Evolutionary conservation across 495 filamentous ascomycete genomes (phyloP), one percentile per base, ranked within the genome.

Genomic region (Trichoderma parareesei): DNA sequence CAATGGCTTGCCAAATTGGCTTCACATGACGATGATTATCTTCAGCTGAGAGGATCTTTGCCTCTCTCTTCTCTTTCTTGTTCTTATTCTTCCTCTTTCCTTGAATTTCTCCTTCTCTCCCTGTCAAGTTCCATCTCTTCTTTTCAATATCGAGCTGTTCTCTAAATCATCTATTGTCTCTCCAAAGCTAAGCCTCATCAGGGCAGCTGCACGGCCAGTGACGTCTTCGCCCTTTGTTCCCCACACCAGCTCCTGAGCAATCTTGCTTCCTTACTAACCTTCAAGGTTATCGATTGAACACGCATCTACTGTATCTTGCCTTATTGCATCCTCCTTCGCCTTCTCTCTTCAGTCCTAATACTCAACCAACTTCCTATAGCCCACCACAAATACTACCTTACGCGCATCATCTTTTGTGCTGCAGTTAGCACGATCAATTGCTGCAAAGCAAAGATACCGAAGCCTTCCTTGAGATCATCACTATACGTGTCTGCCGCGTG

Each of bases 241-340:
- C 53, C 53, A 57, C 53, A 57, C 8, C 53, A 57, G 53, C 53
- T 57, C 53, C 53, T 57, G 46, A 35, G 27, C 33, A 57, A 57
- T 57, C 53, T 57, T 33, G 53, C 53, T 27, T 27, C 27, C 27
- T 27, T 27, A 27, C 27, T 2, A 1, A 27, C 27, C 27, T 27
- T 27, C n/a, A n/a, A 27, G 1, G 1, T 27, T 57, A 57, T 57
- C 53, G 53, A 57, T 57, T 57, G 27, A 38, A 49, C 20, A 49
- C 44, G 18, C 18, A 48, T 6, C 40, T 41, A 2, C 27, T 27
- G 27, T 27, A 46, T 46, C 43, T 46, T 13, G 14, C 43, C 43
- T 16, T 14, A 46, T n/a, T 46, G 4, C 48, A 55, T 55, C 20
- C 7, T 35, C 27, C 13, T 37, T 37, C 53, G 35, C 53, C 37